Conservation (phyloP, 2,329 filamentous ascomycete species). For the Phyllosticta citribraziliensis region DNA sequence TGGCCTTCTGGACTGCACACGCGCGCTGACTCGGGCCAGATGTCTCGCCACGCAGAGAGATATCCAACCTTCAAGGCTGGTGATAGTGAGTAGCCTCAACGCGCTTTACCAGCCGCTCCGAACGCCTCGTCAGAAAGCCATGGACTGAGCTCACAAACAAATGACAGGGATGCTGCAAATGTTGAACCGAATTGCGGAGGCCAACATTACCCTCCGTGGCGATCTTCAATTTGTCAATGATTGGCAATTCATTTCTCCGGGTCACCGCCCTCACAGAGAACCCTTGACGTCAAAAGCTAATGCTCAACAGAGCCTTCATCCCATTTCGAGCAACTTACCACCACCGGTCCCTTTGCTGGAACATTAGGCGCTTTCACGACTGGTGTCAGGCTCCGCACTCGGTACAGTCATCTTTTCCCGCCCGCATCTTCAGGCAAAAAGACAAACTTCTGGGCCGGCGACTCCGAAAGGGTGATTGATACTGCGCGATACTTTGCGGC, state of each 20-base stretch:
- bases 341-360: constrained; percentile 47
- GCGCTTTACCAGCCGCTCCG: background rate
- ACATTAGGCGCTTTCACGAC: constrained; percentile 44
- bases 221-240: constrained; percentile 44
- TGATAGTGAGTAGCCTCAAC: constrained; percentile 31
- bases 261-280: constrained; percentile 13
- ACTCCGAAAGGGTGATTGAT: constrained; percentile 44
- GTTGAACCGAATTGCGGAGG: constrained; percentile 36
- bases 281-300: background rate
- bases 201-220: constrained; percentile 35
- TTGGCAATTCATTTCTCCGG: constrained; percentile 45
- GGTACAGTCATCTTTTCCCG: constrained; percentile 40
- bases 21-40: constrained; percentile 24
- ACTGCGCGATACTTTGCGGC: constrained; percentile 46
- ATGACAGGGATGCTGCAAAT: constrained; percentile 37
- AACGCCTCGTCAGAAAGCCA: background rate
- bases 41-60: constrained; percentile 48
- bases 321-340: constrained; percentile 45
- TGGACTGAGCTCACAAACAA: constrained; percentile 12
- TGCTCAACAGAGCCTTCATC: constrained; percentile 22
- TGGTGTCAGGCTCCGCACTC: constrained; percentile 43
- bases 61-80: constrained; percentile 46
- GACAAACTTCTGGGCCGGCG: constrained; percentile 46
- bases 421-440: constrained; percentile 17
- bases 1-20: too few species aligned